These are phyloP conservation scores for Angomonas desouzai DNA, from an alignment of 208 protist genomes.

Conservation along the genomic window DNA sequence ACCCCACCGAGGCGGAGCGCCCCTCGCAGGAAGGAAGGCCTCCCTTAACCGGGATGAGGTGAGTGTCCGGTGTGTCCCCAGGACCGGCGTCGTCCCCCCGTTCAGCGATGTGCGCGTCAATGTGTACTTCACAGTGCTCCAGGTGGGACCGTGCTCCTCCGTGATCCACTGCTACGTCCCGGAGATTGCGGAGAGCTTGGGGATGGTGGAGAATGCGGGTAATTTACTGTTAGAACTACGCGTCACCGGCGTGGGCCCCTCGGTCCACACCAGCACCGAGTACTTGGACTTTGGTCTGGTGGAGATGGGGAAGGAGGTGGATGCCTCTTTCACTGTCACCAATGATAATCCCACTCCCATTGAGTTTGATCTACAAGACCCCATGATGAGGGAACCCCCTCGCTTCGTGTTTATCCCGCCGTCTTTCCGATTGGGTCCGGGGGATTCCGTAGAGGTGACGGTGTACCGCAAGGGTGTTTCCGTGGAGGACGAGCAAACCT, in stretches of 20 bases:
- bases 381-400: conserved; percentile 66
- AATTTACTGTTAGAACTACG: conserved; percentile 25
- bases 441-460: conserved; percentile 83
- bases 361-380: conserved; percentile 68
- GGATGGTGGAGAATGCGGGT: conserved; percentile 11
- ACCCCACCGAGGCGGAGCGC: conserved; percentile 47
- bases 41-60: conserved; percentile 28
- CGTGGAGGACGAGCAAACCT: conserved; percentile 77
- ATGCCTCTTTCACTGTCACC: conserved; percentile 81
- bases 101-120: conserved; percentile 35
- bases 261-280: conserved; percentile 69
- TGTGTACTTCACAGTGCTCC: conserved; percentile 61
- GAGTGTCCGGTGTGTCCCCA: conserved; percentile 56
- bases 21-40: not conserved
- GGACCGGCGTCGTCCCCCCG: conserved; percentile 52
- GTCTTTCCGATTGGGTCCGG: conserved; percentile 59
- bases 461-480: conserved; percentile 81
- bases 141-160: conserved; percentile 40
- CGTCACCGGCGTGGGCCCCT: conserved; percentile 68
- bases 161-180: conserved; percentile 67
- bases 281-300: conserved; percentile 88
- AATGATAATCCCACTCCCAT: conserved; percentile 85
- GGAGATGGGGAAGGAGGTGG: conserved; percentile 59
- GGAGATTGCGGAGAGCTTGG: conserved; percentile 33
- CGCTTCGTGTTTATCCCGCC: conserved; percentile 83